Percentiles rank a stretch among this genome's conserved stretches.
Evolutionary conservation across 2,329 filamentous ascomycete genomes (phyloP).

Genomic region (Beauveria sp.): DNA sequence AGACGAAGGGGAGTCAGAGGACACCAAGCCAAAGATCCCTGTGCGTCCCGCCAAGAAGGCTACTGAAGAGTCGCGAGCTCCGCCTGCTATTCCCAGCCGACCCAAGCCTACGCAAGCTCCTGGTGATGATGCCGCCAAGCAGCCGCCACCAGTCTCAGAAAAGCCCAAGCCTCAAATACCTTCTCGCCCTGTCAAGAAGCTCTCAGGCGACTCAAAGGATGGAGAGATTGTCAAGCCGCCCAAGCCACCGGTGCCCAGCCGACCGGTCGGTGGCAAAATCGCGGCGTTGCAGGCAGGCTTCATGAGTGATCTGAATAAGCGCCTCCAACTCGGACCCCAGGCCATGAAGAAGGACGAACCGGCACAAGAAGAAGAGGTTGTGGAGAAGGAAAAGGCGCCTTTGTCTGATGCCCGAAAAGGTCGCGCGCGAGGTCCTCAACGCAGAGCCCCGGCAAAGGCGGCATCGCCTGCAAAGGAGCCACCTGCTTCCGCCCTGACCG

Average conservation of each 20-base stretch:
- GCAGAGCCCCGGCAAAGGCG: constrained; percentile 55
- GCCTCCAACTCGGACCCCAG: constrained; percentile 79
- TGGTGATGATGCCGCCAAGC: constrained; percentile 28
- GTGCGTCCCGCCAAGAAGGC: constrained; percentile 30
- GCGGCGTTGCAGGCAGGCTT: constrained; percentile 86
- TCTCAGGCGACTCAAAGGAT: constrained; percentile 32
- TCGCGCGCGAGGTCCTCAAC: constrained; percentile 77
- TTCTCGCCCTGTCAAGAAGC: constrained; percentile 50
- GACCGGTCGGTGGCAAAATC: constrained; percentile 78
- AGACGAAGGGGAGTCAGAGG: constrained; percentile 17
- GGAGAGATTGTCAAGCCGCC: constrained; percentile 38
- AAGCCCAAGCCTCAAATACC: constrained; percentile 55
- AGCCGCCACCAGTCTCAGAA: constrained; percentile 38
- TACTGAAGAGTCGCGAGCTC: constrained; percentile 28
- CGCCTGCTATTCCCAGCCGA: constrained; percentile 41
- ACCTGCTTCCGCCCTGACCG: constrained; percentile 33
- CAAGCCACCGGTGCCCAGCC: constrained; percentile 74
- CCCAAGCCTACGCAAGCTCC: constrained; percentile 42
- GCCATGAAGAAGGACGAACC: constrained; percentile 67
- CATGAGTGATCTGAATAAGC: constrained; percentile 86
- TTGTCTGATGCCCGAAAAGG: constrained; percentile 84
- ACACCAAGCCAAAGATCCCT: constrained; percentile 23
- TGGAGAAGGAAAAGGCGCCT: constrained; percentile 64
- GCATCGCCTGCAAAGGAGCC: constrained; percentile 21
- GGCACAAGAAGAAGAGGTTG: constrained; percentile 44